phyloP scores from a whole-genome alignment of 345 rosid genomes.

The Aethionema arabicum region DNA sequence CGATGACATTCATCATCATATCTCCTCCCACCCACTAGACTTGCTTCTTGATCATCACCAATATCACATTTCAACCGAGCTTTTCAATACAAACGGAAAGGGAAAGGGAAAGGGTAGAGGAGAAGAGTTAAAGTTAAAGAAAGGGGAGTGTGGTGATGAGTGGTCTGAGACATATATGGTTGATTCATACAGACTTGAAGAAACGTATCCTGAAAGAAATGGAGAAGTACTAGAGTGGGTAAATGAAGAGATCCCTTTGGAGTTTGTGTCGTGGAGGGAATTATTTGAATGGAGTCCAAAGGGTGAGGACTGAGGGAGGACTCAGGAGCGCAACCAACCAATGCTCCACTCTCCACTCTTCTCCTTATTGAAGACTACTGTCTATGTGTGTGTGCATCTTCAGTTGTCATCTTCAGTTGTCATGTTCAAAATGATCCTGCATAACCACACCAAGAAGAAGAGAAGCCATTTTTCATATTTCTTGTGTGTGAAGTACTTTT shows the following conservation, averaged over 20 bases:
- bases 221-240: neutral
- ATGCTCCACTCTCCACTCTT: too few relatives aligned
- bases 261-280: conserved; percentile 17
- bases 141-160: conserved; percentile 6
- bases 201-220: neutral
- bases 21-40: conserved; percentile 8
- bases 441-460: too few relatives aligned
- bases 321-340: too few relatives aligned
- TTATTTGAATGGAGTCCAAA: conserved; percentile 5
- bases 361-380: too few relatives aligned
- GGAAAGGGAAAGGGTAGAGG: too few relatives aligned
- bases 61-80: conserved; percentile 18
- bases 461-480: too few relatives aligned
- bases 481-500: conserved; percentile 30
- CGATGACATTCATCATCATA: conserved; percentile 25
- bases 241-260: too few relatives aligned
- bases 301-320: too few relatives aligned
- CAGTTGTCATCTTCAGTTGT: too few relatives aligned
- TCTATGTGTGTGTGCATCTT: too few relatives aligned
- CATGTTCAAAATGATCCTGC: too few relatives aligned
- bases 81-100: neutral
- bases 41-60: conserved; percentile 1
- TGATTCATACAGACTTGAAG: conserved; percentile 4
- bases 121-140: too few relatives aligned
- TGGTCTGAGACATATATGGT: conserved; percentile 6